phyloP scores from a whole-genome alignment of 192 early-diverging fungal species.

The Globomyces pollinis-pini region DNA sequence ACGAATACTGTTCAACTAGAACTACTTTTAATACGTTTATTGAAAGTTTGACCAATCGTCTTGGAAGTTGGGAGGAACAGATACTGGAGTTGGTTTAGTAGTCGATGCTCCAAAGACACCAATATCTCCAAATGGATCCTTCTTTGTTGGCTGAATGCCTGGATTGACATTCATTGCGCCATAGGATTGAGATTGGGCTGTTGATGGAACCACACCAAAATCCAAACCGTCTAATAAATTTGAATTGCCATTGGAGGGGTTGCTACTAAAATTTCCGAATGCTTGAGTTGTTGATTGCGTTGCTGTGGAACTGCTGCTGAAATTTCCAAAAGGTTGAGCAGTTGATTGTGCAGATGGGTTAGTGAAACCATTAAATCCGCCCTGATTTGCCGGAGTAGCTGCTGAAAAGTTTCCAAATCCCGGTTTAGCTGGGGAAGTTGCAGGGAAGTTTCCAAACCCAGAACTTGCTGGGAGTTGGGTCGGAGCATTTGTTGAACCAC shows the following conservation, averaged over 20 bases:
- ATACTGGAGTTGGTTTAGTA: neutral
- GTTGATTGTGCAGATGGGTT: neutral
- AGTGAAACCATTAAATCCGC: neutral
- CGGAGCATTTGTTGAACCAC: neutral
- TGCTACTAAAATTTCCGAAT: neutral
- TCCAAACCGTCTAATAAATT: neutral
- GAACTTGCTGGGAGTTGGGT: neutral
- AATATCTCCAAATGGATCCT: slow-evolving; percentile 5
- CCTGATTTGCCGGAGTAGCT: neutral
- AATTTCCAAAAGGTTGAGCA: neutral
- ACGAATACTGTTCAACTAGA: neutral
- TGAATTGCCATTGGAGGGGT: neutral
- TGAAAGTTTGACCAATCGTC: slow-evolving; percentile 5
- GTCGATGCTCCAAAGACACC: slow-evolving; percentile 1
- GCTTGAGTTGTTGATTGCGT: neutral
- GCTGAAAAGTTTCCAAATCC: neutral
- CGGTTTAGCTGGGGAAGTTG: too few species aligned
- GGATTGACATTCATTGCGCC: neutral
- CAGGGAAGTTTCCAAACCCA: neutral
- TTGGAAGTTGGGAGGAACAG: neutral
- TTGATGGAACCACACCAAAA: neutral
- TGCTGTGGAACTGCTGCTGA: neutral
- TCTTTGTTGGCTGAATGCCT: neutral
- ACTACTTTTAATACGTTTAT: neutral
- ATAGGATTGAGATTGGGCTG: neutral